Conservation (phyloP, 208 protist genomes). For the Herpetomonas tarakana region DNA sequence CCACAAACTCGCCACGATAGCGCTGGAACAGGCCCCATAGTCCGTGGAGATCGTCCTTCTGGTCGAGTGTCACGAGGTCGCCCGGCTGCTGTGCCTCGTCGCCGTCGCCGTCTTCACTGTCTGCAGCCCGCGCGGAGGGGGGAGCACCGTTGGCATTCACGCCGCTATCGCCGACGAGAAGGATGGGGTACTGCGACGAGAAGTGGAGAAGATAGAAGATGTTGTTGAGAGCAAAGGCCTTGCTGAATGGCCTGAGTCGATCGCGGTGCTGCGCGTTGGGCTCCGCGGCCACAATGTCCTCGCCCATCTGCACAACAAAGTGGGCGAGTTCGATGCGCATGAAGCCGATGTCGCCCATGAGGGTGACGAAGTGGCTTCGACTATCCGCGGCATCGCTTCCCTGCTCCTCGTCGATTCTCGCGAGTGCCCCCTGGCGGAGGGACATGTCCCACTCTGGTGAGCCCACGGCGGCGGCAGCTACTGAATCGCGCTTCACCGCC, state of each 20-base stretch:
- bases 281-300: slow-evolving; percentile 21
- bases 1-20: slow-evolving; percentile 33
- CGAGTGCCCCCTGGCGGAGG: slow-evolving; percentile 41
- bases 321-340: slow-evolving; percentile 65
- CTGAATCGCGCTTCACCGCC: neutral
- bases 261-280: slow-evolving; percentile 2
- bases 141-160: slow-evolving; percentile 3
- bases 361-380: slow-evolving; percentile 48
- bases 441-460: slow-evolving; percentile 11
- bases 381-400: slow-evolving; percentile 58
- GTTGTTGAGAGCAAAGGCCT: slow-evolving; percentile 55
- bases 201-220: slow-evolving; percentile 23
- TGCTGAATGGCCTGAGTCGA: slow-evolving; percentile 10
- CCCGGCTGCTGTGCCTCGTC: slow-evolving; percentile 20
- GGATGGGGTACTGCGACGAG: slow-evolving; percentile 10
- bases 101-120: slow-evolving; percentile 18
- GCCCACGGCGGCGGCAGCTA: neutral
- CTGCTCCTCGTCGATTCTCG: slow-evolving; percentile 48
- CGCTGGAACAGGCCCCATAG: slow-evolving; percentile 36
- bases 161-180: slow-evolving; percentile 1
- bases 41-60: slow-evolving; percentile 32
- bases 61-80: slow-evolving; percentile 10
- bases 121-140: slow-evolving; percentile 1
- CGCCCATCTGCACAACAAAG: slow-evolving; percentile 36
- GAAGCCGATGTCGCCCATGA: slow-evolving; percentile 64